These are phyloP conservation scores for Geopyxis carbonaria DNA, from an alignment of 495 filamentous ascomycete genomes.

Conservation along the genomic window DNA sequence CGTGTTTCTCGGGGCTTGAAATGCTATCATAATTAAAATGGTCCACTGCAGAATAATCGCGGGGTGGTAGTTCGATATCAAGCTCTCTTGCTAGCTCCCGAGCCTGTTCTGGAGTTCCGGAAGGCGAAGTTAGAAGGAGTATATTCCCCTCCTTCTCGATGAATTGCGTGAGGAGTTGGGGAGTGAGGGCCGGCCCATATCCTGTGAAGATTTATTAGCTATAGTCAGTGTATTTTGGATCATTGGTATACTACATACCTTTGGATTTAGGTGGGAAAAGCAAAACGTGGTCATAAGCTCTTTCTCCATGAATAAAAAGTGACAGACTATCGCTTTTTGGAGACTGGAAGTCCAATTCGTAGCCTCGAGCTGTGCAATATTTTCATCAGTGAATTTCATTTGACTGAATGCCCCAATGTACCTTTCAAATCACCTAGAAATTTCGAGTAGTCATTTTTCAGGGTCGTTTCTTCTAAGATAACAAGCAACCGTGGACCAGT, in stretches of 20 bases:
- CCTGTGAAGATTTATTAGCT: slow-evolving; percentile 32
- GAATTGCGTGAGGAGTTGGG: slow-evolving; percentile 77
- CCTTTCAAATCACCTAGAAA: slow-evolving; percentile 70
- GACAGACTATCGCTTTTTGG: slow-evolving; percentile 70
- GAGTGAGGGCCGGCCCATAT: slow-evolving; percentile 72
- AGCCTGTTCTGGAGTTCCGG: slow-evolving; percentile 55
- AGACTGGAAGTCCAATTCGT: slow-evolving; percentile 58
- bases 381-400: slow-evolving; percentile 3
- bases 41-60: slow-evolving; percentile 72
- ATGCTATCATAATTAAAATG: slow-evolving; percentile 83
- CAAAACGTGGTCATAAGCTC: slow-evolving; percentile 75
- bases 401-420: slow-evolving; percentile 29
- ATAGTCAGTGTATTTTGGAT: not conserved
- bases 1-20: slow-evolving; percentile 64
- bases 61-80: slow-evolving; percentile 69
- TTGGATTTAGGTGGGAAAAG: slow-evolving; percentile 78
- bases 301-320: slow-evolving; percentile 74
- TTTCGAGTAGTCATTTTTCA: slow-evolving; percentile 62
- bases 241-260: slow-evolving; percentile 34
- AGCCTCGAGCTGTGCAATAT: slow-evolving; percentile 59
- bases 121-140: slow-evolving; percentile 62
- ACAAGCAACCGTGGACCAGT: slow-evolving; percentile 70
- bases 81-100: slow-evolving; percentile 77
- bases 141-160: slow-evolving; percentile 83
- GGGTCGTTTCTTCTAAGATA: slow-evolving; percentile 62